These are phyloP conservation scores for Solanum chaucha DNA, from an alignment of 257 asterid genomes.

Conservation along the genomic window DNA sequence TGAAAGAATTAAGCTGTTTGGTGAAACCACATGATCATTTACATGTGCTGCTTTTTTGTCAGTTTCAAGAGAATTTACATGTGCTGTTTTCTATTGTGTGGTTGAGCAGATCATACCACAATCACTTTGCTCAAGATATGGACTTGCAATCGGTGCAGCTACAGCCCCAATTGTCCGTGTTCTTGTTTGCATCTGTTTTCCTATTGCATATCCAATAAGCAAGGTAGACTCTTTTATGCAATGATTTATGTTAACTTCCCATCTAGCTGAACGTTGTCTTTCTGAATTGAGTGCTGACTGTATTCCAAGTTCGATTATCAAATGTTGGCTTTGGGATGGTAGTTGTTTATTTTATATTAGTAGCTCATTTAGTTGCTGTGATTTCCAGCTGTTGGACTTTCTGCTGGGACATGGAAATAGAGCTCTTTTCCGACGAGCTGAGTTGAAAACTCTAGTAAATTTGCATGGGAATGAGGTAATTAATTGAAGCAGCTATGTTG, in stretches of 20 bases:
- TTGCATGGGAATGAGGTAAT: constrained; percentile 79
- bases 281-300: not conserved
- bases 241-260: not conserved
- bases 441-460: constrained; percentile 76
- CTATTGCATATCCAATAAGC: constrained; percentile 99
- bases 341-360: not conserved
- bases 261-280: not conserved
- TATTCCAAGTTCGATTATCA: not conserved
- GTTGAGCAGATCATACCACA: constrained; percentile 81
- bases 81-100: not conserved
- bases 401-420: constrained; percentile 72
- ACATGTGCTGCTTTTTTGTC: not conserved
- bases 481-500: not conserved
- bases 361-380: not conserved
- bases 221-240: constrained; percentile 36
- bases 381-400: constrained; percentile 55
- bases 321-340: not conserved
- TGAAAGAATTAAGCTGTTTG: not conserved
- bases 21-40: not conserved
- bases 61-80: not conserved
- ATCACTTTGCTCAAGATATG: constrained; percentile 88
- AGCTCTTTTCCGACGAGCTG: constrained; percentile 95
- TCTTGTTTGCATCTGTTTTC: constrained; percentile 90
- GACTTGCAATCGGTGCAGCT: constrained; percentile 88
- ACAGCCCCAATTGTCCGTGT: constrained; percentile 71